phyloP scores from a whole-genome alignment of 164 flowering plant species.

The Paratinospora sagittata region DNA sequence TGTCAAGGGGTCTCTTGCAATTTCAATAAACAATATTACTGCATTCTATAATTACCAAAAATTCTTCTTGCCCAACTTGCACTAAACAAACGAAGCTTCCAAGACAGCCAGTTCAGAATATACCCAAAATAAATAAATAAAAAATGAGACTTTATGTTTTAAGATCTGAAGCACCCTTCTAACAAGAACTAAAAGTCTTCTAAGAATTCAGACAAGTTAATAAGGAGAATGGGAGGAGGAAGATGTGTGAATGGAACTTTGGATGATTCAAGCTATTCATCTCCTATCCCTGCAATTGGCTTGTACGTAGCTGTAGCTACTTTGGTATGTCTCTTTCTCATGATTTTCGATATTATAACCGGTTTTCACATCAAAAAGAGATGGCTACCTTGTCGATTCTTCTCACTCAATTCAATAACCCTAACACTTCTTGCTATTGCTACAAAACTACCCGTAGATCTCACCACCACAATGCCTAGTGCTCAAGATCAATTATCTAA shows the following conservation, averaged over 20 bases:
- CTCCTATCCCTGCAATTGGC: not conserved
- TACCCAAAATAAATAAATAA: too few species aligned
- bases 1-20: too few species aligned
- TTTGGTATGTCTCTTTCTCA: not conserved
- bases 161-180: too few species aligned
- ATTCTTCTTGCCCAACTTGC: too few species aligned
- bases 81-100: too few species aligned
- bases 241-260: not conserved
- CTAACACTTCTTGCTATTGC: constrained; percentile 12
- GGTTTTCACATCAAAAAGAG: constrained; percentile 1
- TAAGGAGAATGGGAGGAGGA: too few species aligned
- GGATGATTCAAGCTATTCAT: constrained; percentile 2
- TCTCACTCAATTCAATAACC: constrained; percentile 11
- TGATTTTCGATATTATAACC: not conserved
- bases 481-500: constrained; percentile 12
- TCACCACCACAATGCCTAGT: constrained; percentile 13
- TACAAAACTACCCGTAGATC: constrained; percentile 12
- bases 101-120: too few species aligned
- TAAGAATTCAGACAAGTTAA: too few species aligned
- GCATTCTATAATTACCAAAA: too few species aligned
- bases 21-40: too few species aligned
- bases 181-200: too few species aligned
- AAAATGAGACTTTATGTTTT: too few species aligned
- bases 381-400: constrained; percentile 14
- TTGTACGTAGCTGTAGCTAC: not conserved